Base-by-base conservation (phyloP, 306 rosid species). In the Gillenia trifoliata region DNA sequence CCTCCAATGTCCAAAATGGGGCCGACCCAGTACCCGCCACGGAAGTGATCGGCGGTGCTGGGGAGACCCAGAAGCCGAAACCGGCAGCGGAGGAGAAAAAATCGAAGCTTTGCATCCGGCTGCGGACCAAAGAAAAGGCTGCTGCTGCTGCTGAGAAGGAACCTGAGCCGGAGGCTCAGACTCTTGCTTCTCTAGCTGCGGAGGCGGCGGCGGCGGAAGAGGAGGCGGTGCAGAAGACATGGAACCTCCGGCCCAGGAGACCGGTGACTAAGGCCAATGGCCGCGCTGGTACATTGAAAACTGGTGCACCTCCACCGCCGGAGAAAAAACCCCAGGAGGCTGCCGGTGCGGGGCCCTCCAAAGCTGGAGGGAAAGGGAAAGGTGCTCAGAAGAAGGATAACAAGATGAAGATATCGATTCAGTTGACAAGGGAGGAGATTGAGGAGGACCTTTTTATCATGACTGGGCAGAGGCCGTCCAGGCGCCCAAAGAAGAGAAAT, bases 221-320 rank as follows among this genome's bases (percentile, higher is more conserved):
- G 5, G 73, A 43, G 49, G 31, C 64, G 50, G 20, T 36, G 11
- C 62, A 63, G 3, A 78, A 78, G 81, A 72, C 69, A 1, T 85
- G 85, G 81, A 85, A 85, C 69, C 52, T 85, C 13, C 57, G 88
- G 79, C 83, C 88, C 15, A 76, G 85, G 17, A 77, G 70, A 52
- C 68, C 71, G 50, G 64, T 64, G 54, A 15, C 50, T 0, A 78
- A 81, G 72, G 54, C 73, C 57, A 65, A 66, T 52, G 40, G 36
- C 4, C 69, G 15, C 30, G 50, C 30, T 1, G 34, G 71, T 8
- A 66, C 33, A 2, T 20, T 41, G 50, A 75, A 26, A 25, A 50
- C 30, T 16, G 76, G 19, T 28, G 73, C 47, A 19, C 43, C 50
- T 19, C 29, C 17, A 33, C 64, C 0, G 68, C 52, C 52, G 50